These are phyloP conservation scores for Hyaloperonospora arabidopsidis DNA, from an alignment of 352 stramenopile genomes.

Conservation along the genomic window DNA sequence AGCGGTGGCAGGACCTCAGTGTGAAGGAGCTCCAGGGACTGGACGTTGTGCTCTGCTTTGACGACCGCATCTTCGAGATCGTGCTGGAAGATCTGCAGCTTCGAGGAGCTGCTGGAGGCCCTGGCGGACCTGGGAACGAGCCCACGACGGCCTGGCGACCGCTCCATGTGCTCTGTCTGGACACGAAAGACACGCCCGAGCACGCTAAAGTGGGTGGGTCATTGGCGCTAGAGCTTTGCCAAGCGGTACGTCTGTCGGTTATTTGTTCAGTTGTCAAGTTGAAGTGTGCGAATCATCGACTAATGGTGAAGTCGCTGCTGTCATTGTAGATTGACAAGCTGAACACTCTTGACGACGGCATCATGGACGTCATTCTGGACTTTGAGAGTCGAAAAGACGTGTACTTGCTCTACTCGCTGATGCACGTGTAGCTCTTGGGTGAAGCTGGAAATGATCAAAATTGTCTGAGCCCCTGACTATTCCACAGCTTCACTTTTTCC, in stretches of 20 bases:
- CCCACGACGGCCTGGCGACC: constrained; percentile 43
- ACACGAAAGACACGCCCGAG: constrained; percentile 83
- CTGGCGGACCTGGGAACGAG: constrained; percentile 22
- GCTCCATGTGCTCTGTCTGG: constrained; percentile 79
- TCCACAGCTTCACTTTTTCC: constrained; percentile 24
- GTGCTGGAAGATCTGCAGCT: constrained; percentile 76
- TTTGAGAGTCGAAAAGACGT: constrained; percentile 57
- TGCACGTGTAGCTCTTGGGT: constrained; percentile 37
- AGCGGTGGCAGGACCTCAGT: constrained; percentile 80
- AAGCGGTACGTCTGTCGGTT: constrained; percentile 32
- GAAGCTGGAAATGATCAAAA: neutral
- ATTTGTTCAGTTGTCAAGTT: neutral
- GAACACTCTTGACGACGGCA: constrained; percentile 35
- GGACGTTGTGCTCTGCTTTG: constrained; percentile 86
- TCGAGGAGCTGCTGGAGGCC: constrained; percentile 28
- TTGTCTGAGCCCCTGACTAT: constrained; percentile 10
- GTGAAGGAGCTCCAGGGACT: constrained; percentile 62
- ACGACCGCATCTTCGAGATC: constrained; percentile 86
- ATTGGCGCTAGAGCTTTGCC: constrained; percentile 69
- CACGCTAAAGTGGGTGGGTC: constrained; percentile 79
- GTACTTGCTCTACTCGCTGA: constrained; percentile 55
- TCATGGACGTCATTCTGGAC: constrained; percentile 45
- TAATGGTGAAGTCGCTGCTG: constrained; percentile 3
- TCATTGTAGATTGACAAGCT: constrained; percentile 46
- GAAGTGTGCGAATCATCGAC: neutral